A percentile compares a stretch with the other conserved stretches of the same genome.
These are phyloP conservation scores for Epichloe hybrida DNA, from an alignment of 2,329 filamentous ascomycete species.

Conservation along the genomic window DNA sequence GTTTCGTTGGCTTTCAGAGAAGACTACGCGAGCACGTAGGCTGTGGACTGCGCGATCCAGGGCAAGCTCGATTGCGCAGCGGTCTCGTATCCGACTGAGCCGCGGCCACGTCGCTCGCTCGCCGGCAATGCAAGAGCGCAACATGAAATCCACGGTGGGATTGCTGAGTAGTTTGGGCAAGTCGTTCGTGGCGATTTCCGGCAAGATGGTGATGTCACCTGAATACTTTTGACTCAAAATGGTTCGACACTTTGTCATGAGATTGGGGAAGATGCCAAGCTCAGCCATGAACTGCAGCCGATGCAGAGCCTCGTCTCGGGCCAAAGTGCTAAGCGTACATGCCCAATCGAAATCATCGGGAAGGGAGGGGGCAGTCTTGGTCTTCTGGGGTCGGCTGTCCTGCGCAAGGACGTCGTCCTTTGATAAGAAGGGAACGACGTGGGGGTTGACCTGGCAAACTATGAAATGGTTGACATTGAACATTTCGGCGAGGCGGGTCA, in stretches of 20 bases:
- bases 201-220: conserved; percentile 88
- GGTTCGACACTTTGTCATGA: conserved; percentile 66
- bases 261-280: no score
- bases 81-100: conserved; percentile 70
- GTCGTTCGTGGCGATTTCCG: conserved; percentile 60
- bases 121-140: conserved; percentile 59
- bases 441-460: no score
- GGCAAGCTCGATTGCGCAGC: conserved; percentile 78
- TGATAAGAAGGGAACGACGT: no score
- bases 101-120: conserved; percentile 89
- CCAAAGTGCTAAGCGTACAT: no score
- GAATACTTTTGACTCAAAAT: conserved; percentile 85
- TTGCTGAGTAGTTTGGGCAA: conserved; percentile 70
- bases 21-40: conserved; percentile 54
- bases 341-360: no score
- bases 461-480: no score
- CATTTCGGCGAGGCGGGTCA: no score
- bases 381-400: no score
- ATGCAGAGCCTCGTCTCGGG: no score
- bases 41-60: conserved; percentile 62
- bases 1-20: conserved; percentile 51
- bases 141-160: conserved; percentile 77
- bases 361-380: no score
- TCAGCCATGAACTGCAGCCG: no score
- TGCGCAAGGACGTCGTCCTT: no score